Percentiles rank a stretch among this genome's conserved stretches.
phyloP scores from a whole-genome alignment of 352 stramenopile species.

The Pythium brassicae region DNA sequence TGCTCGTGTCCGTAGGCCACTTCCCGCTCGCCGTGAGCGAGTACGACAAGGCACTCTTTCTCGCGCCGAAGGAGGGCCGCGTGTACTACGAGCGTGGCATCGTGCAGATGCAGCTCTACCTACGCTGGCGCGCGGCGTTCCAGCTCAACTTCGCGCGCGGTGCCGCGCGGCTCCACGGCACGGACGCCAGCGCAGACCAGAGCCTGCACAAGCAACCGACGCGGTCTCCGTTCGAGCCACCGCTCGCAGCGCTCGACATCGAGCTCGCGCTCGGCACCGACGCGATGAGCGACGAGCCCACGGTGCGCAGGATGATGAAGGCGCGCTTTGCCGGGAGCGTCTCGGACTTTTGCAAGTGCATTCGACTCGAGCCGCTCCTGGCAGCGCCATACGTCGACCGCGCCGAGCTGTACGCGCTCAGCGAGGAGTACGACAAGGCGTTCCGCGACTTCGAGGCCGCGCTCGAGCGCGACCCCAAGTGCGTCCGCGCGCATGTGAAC shows the following conservation, averaged over 20 bases:
- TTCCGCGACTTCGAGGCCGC: conserved; percentile 59
- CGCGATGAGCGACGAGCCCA: conserved; percentile 43
- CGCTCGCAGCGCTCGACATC: conserved; percentile 38
- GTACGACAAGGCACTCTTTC: conserved; percentile 56
- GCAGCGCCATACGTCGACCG: conserved; percentile 65
- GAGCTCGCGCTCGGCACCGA: conserved; percentile 34
- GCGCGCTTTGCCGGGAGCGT: conserved; percentile 40
- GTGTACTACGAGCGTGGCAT: conserved; percentile 74
- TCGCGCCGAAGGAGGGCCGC: conserved; percentile 53
- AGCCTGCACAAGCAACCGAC: conserved; percentile 5
- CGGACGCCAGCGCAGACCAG: conserved; percentile 1
- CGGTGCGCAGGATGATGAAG: conserved; percentile 52
- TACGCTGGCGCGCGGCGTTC: conserved; percentile 53
- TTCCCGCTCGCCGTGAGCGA: conserved; percentile 45
- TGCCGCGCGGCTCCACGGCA: too few relatives aligned
- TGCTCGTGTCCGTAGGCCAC: conserved; percentile 47
- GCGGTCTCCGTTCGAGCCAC: conserved; percentile 37
- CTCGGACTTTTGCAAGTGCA: conserved; percentile 57
- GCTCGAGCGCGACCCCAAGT: conserved; percentile 43
- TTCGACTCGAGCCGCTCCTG: conserved; percentile 48
- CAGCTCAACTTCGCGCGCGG: conserved; percentile 42
- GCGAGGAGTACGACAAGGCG: conserved; percentile 55
- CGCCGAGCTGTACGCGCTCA: conserved; percentile 56
- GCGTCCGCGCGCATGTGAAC: conserved; percentile 50
- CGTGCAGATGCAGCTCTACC: conserved; percentile 66